Percentiles rank a stretch among this genome's conserved stretches.
Evolutionary conservation across 2,329 filamentous ascomycete species (phyloP).

Genomic region (Colletotrichum sp.): DNA sequence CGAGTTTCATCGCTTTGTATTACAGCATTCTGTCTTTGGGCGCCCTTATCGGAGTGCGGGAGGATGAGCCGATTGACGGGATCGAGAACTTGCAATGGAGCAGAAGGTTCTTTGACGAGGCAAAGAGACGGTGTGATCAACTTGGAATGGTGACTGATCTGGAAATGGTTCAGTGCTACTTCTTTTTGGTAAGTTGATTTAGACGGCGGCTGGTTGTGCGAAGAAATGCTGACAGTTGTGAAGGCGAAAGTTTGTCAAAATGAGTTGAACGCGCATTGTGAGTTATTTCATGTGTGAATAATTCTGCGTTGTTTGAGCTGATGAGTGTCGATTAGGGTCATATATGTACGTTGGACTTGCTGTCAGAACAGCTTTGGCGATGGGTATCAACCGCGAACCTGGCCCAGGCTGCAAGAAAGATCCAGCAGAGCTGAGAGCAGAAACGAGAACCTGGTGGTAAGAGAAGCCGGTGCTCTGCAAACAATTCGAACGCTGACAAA

Average conservation of each 20-base stretch:
- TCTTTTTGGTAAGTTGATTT: conserved; percentile 41
- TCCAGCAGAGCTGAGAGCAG: conserved; percentile 35
- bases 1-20: conserved; percentile 52
- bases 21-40: conserved; percentile 52
- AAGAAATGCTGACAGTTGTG: neutral
- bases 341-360: conserved; percentile 55
- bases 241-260: conserved; percentile 52
- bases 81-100: conserved; percentile 50
- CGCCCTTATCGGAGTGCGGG: conserved; percentile 47
- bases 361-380: conserved; percentile 50
- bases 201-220: neutral
- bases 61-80: conserved; percentile 46
- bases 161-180: conserved; percentile 52
- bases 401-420: conserved; percentile 32
- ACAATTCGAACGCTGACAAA: neutral
- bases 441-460: conserved; percentile 52
- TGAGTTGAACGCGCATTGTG: conserved; percentile 51
- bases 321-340: conserved; percentile 29
- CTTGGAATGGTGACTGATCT: conserved; percentile 48
- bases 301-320: neutral
- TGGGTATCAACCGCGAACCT: conserved; percentile 51
- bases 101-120: conserved; percentile 48
- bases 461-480: conserved; percentile 5
- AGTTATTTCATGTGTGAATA: conserved; percentile 4
- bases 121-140: conserved; percentile 40